Conservation (phyloP, 148 eudicot genomes). For the Diospyros lotus region DNA sequence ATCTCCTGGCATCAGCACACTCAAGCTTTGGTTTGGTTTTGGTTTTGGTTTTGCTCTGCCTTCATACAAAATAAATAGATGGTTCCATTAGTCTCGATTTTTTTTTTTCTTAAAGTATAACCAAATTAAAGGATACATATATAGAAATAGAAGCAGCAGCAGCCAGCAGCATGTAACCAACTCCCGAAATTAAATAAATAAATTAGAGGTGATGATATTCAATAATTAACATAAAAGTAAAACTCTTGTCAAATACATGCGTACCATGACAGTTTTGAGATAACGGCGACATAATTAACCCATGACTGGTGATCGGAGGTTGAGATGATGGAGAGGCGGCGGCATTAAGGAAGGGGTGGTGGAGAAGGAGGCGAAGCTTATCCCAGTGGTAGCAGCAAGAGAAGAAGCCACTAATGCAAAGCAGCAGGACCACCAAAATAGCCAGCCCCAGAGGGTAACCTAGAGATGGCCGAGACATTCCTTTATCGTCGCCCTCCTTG, state of each 20-base stretch:
- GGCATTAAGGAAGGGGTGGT: not conserved
- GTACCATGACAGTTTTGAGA: too few species aligned
- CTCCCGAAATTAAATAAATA: too few species aligned
- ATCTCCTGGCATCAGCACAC: conserved; percentile 19
- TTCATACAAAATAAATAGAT: not conserved
- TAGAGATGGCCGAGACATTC: conserved; percentile 4
- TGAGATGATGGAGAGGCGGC: not conserved
- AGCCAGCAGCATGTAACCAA: too few species aligned
- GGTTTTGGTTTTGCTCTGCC: not conserved
- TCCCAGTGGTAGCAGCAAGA: conserved; percentile 12
- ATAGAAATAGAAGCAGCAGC: too few species aligned
- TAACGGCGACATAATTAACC: not conserved
- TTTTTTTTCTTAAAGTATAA: too few species aligned
- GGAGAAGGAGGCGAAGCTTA: conserved; percentile 2
- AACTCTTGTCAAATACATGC: too few species aligned
- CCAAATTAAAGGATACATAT: too few species aligned
- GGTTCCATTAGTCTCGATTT: too few species aligned
- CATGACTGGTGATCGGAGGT: not conserved
- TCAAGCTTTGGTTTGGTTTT: not conserved
- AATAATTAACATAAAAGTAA: too few species aligned
- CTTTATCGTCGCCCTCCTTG: not conserved
- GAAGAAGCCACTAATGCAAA: conserved; percentile 14
- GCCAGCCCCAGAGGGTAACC: conserved; percentile 17
- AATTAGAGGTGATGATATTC: too few species aligned
- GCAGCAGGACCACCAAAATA: not conserved